phyloP scores from a whole-genome alignment of 2,329 filamentous ascomycete genomes.

The Phialophora tarda region DNA sequence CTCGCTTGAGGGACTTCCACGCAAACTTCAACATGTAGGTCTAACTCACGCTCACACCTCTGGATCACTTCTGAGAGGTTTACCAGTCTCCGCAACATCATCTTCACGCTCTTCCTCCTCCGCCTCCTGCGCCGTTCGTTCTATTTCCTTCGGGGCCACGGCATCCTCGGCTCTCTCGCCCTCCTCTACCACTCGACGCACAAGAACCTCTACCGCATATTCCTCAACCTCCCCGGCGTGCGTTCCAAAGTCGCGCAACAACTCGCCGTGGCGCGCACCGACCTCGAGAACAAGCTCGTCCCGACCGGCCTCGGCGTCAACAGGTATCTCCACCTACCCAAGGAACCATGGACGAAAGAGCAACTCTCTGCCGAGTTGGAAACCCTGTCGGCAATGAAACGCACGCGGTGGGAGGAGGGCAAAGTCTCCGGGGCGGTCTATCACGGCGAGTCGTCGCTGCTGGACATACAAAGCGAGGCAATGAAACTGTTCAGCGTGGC shows the following conservation, averaged over 20 bases:
- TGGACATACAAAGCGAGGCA: conserved; percentile 86
- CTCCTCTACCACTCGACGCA: conserved; percentile 75
- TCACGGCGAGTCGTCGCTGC: conserved; percentile 82
- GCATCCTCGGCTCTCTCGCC: conserved; percentile 76
- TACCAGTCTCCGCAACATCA: conserved; percentile 76
- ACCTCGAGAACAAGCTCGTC: conserved; percentile 83
- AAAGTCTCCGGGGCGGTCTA: conserved; percentile 94
- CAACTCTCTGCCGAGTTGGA: conserved; percentile 79
- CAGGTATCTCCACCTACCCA: conserved; percentile 76
- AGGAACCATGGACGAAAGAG: conserved; percentile 81
- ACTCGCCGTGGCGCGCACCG: conserved; percentile 76
- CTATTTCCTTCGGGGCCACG: conserved; percentile 87
- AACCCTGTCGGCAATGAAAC: conserved; percentile 81
- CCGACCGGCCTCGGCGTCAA: conserved; percentile 72
- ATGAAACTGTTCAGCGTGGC: conserved; percentile 93
- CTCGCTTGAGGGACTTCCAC: conserved; percentile 44
- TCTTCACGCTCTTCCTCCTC: conserved; percentile 87
- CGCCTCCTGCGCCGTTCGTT: conserved; percentile 80
- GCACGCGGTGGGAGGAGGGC: conserved; percentile 96
- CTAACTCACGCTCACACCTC: background rate
- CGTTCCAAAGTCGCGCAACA: conserved; percentile 84
- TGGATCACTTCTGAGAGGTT: background rate
- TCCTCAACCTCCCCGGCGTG: conserved; percentile 85
- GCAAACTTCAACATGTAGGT: conserved; percentile 54
- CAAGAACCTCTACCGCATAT: conserved; percentile 79